Evolutionary conservation across 2,329 filamentous ascomycete genomes (phyloP).

Genomic region (Fusarium fujikuroi): DNA sequence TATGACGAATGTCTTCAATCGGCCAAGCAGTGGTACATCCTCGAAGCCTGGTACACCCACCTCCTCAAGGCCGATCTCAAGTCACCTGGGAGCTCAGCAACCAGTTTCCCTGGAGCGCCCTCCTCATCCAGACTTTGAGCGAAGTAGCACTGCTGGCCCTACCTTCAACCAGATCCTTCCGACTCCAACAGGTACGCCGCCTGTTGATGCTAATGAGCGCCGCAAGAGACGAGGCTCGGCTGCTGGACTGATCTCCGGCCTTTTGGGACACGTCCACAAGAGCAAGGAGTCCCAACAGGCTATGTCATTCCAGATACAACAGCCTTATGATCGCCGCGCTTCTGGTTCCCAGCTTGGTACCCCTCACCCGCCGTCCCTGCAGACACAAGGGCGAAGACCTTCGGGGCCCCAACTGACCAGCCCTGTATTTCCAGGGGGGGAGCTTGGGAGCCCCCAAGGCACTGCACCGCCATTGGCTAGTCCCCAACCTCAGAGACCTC

Average conservation of each 20-base stretch:
- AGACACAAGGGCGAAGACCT: slow-evolving; percentile 13
- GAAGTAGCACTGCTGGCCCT: slow-evolving; percentile 41
- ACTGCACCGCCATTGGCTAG: slow-evolving; percentile 23
- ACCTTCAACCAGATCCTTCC: slow-evolving; percentile 31
- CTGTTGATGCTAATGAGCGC: slow-evolving; percentile 27
- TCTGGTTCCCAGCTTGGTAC: slow-evolving; percentile 10
- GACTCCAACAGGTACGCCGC: not conserved
- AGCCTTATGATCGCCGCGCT: slow-evolving; percentile 13
- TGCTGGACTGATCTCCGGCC: slow-evolving; percentile 45
- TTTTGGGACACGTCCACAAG: slow-evolving; percentile 44
- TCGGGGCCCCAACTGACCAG: slow-evolving; percentile 16
- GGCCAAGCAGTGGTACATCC: slow-evolving; percentile 30
- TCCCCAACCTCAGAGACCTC: slow-evolving; percentile 35
- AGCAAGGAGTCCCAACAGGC: slow-evolving; percentile 27
- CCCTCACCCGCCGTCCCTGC: slow-evolving; percentile 1
- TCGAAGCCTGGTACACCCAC: slow-evolving; percentile 35
- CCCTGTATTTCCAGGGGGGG: slow-evolving; percentile 21
- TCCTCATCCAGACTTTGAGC: slow-evolving; percentile 27
- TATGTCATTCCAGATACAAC: slow-evolving; percentile 20
- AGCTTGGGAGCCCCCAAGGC: not conserved
- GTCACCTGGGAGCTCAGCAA: slow-evolving; percentile 27
- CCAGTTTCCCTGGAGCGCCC: slow-evolving; percentile 25
- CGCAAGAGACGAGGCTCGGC: slow-evolving; percentile 47
- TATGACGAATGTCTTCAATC: slow-evolving; percentile 44
- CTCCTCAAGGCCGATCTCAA: slow-evolving; percentile 29